Conservation (phyloP, 2,329 filamentous ascomycete species). For the Colletotrichum somersetense region DNA sequence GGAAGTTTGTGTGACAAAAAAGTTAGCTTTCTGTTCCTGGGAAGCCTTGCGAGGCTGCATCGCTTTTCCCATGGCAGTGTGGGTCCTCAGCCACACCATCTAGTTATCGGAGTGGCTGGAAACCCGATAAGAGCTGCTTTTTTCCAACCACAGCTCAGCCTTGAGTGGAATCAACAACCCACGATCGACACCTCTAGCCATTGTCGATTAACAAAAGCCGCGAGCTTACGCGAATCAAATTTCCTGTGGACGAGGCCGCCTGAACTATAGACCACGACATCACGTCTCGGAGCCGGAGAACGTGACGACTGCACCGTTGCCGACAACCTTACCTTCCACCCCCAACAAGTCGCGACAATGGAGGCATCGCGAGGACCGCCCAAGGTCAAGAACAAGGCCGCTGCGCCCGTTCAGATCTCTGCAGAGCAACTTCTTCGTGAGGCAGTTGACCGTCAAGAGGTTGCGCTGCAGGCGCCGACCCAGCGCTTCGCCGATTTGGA, state of each 20-base stretch:
- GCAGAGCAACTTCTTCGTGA: constrained; percentile 97
- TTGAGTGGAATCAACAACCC: not conserved
- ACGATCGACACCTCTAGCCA: constrained; percentile 4
- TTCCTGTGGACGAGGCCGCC: too few relatives aligned
- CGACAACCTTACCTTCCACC: not conserved
- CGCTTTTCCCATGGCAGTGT: not conserved
- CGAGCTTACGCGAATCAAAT: not conserved
- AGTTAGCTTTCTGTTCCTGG: constrained; percentile 1
- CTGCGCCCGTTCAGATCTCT: constrained; percentile 91
- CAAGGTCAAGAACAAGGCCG: constrained; percentile 98
- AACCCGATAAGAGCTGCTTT: constrained; percentile 23
- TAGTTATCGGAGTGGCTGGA: constrained; percentile 27
- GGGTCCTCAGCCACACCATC: not conserved
- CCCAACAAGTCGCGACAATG: constrained; percentile 68
- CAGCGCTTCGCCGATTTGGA: constrained; percentile 97
- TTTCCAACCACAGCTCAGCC: constrained; percentile 21
- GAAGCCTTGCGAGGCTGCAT: constrained; percentile 30
- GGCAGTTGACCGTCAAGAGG: constrained; percentile 96
- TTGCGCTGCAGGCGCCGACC: constrained; percentile 86
- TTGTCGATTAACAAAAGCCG: not conserved
- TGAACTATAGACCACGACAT: not conserved
- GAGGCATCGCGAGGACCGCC: constrained; percentile 92
- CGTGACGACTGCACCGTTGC: not conserved
- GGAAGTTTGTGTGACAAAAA: constrained; percentile 4
- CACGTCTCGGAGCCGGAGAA: not conserved